Evolutionary conservation across 2,329 filamentous ascomycete genomes (phyloP), one percentile per base, ranked within the genome.

Genomic region (Penicillium digitatum): DNA sequence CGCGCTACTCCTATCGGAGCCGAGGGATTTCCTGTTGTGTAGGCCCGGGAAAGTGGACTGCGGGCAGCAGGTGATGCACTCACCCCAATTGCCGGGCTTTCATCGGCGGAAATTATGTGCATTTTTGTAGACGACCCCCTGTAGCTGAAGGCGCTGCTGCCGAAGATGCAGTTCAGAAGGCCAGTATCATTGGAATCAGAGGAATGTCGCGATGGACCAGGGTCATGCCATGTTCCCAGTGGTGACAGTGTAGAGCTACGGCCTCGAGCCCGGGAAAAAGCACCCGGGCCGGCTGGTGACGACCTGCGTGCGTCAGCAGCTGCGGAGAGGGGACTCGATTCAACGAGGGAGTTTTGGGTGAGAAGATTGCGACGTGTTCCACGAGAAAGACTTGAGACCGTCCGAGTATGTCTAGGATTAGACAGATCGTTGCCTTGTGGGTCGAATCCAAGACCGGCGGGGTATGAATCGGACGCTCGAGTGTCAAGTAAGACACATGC

Each of bases 41-140:
- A 70, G 3, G 72, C 67, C 24, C 74, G 71, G 7, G 68, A 64
- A 20, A 76, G 66, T 11, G 72, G 70, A 43, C 66, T 68, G 11
- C 71, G 72, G n/a, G 58, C 58, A 37, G 63, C 62, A 29, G 69
- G 66, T 5, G 69, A 71, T 12, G 61, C 57, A 27, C 58, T 64
- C 6, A 63, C 49, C 8, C 62, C 60, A 18, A 57, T 58, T 27
- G 62, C 63, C 6, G 67, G 55, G 26, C 74, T 71, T 39, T 69
- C 69, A 57, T 76, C 72, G 3, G 72, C 69, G 22, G 76, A 76
- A 57, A 84, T 76, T 50, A 84, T 79, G 65, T 85, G 82, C 66
- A 84, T 78, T 66, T 85, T 85, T 42, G 82, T 84, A 24, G 80
- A 82, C 9, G 81, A 79, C n/a, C 81, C 81, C 38, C 79, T 74